Evolutionary conservation across 2,329 filamentous ascomycete genomes (phyloP), one percentile per base, ranked within the genome.

Genomic region (Eurotiales sp.): DNA sequence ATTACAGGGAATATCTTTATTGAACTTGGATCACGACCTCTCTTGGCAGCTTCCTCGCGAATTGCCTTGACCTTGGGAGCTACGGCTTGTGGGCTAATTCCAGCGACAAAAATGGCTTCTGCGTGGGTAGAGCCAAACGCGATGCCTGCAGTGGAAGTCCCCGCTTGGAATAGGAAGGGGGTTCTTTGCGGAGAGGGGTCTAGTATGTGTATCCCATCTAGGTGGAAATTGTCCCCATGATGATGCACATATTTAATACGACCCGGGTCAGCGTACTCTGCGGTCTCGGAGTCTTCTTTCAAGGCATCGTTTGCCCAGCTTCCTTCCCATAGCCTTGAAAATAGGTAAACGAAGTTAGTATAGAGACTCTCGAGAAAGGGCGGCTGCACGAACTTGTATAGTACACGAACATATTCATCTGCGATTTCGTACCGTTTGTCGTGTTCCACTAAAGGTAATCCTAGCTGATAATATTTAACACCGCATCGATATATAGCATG

Each of bases 1-100:
- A 87, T 74, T 17, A 86, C 73, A 0, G 84, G 83, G 0, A 88
- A 71, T 15, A 88, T 82, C 66, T 88, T 88, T 63, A 89, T 83
- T 51, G 74, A 77, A 4, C 62, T 67, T 0, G 79, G 77, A 59
- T 87, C 78, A 3, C 86, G 73, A 0, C 83, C 83, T 40, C 70
- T 73, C 39, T 76, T 56, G 1, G 71, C 70, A 0, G 85, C 84
- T 23, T 80, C 61, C 45, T 77, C 70, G 3, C 86, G 74, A 21
- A 87, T 81, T 52, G 86, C 83, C 1, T 79, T 75, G 15, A 88
- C 79, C 22, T 75, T 82, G 61, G 79, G 81, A 2, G 78, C 77
- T 23, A 84, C 80, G 0, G 83, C 79, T 1, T 73, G 70, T 0
- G 86, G 82, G 1, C 79, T 78, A 62, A 87, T 84, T 0, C 82